phyloP scores from a whole-genome alignment of 164 flowering plant genomes.

The Umbellularia californica region DNA sequence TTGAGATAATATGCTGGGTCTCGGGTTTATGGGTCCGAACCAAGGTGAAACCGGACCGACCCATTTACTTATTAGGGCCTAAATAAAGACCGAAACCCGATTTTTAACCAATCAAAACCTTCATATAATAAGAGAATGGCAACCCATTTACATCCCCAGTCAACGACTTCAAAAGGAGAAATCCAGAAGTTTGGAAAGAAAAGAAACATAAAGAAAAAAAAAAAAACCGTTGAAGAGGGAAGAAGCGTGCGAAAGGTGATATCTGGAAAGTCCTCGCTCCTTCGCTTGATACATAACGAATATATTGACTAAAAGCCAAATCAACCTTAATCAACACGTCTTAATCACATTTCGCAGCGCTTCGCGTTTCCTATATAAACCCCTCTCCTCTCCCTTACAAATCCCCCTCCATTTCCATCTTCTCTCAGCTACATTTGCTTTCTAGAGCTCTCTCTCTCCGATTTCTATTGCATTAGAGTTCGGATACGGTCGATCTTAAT shows the following conservation, averaged over 20 bases:
- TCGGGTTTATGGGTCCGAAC: no score
- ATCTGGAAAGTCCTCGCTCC: not conserved
- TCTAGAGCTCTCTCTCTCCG: not conserved
- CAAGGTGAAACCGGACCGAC: no score
- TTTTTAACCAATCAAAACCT: no score
- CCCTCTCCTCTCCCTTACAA: not conserved
- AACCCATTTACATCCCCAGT: no score
- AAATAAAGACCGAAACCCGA: no score
- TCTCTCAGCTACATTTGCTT: not conserved
- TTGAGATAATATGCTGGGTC: no score
- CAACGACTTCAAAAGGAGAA: not conserved
- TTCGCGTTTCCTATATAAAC: conserved; percentile 24
- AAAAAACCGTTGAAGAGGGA: conserved; percentile 4
- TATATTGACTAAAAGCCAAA: not conserved
- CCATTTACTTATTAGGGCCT: no score
- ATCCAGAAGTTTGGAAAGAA: not conserved
- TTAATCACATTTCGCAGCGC: not conserved
- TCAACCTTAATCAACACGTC: not conserved
- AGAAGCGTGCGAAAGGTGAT: not conserved
- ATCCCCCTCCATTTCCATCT: conserved; percentile 1
- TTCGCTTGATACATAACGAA: not conserved
- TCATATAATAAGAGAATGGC: no score
- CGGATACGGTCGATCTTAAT: not conserved
- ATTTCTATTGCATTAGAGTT: not conserved
- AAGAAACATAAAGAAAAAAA: no score